phyloP scores from a whole-genome alignment of 148 eudicot genomes.

The Amaranthus cruentus region DNA sequence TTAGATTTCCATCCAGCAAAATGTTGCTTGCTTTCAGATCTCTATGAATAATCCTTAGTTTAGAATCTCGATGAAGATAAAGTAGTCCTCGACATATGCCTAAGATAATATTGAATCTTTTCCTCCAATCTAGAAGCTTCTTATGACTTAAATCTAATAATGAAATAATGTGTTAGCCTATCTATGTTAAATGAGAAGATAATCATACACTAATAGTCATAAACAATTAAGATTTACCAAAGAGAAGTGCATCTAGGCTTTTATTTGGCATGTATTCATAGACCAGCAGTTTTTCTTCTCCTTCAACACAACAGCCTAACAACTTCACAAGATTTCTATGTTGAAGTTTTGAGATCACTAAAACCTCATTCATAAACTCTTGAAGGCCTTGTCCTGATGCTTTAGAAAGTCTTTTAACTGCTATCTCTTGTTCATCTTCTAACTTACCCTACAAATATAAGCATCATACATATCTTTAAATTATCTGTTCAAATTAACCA shows the following conservation, averaged over 20 bases:
- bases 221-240: slow-evolving; percentile 16
- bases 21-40: too few relatives aligned
- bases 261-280: slow-evolving; percentile 39
- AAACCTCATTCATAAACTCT: slow-evolving; percentile 42
- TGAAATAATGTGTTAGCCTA: too few relatives aligned
- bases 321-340: slow-evolving; percentile 38
- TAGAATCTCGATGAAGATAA: too few relatives aligned
- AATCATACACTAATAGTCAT: too few relatives aligned
- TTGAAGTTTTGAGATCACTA: slow-evolving; percentile 40
- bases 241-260: slow-evolving; percentile 38
- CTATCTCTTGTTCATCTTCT: slow-evolving; percentile 28
- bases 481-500: not conserved
- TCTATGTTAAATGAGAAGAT: not conserved
- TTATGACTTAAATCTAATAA: too few relatives aligned
- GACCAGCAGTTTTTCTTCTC: slow-evolving; percentile 35
- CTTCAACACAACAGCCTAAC: slow-evolving; percentile 33
- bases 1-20: too few relatives aligned
- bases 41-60: too few relatives aligned
- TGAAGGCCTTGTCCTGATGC: slow-evolving; percentile 32
- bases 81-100: slow-evolving; percentile 23
- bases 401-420: slow-evolving; percentile 40
- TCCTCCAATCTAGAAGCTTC: slow-evolving; percentile 21
- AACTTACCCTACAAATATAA: slow-evolving; percentile 28
- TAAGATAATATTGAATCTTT: slow-evolving; percentile 24
- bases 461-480: not conserved